Conservation (phyloP, 1,139 yeast genomes). For the Torulaspora pretoriensis region DNA sequence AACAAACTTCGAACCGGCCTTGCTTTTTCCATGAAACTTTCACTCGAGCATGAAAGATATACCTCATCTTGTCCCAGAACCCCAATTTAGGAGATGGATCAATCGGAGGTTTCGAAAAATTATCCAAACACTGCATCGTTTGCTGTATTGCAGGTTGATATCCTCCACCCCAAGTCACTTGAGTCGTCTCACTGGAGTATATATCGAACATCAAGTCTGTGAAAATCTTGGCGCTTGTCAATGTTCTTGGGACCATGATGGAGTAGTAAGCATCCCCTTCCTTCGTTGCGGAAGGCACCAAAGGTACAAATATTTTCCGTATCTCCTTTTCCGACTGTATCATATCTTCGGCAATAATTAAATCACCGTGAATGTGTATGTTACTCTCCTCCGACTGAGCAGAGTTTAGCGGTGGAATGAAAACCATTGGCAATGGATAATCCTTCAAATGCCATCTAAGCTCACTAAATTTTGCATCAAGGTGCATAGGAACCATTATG, state of each 20-base stretch:
- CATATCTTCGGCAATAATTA: conserved; percentile 55
- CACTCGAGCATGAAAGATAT: conserved; percentile 54
- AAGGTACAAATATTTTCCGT: conserved; percentile 59
- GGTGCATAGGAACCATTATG: conserved; percentile 58
- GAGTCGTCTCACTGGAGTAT: conserved; percentile 54
- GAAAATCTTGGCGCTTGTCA: conserved; percentile 70
- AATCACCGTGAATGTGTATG: conserved; percentile 44
- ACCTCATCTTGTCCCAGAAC: conserved; percentile 69
- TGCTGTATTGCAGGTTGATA: conserved; percentile 83
- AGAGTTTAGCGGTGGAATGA: conserved; percentile 41
- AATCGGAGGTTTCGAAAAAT: conserved; percentile 74
- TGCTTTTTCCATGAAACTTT: conserved; percentile 47
- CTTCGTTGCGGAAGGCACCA: conserved; percentile 45
- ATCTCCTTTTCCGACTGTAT: conserved; percentile 46
- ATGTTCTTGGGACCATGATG: conserved; percentile 66
- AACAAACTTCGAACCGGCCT: conserved; percentile 54
- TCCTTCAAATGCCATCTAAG: conserved; percentile 61
- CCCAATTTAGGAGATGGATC: conserved; percentile 86
- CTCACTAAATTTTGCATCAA: conserved; percentile 46
- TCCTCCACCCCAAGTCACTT: conserved; percentile 83
- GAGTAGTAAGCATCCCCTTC: conserved; percentile 49
- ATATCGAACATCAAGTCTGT: conserved; percentile 57
- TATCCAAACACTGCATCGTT: conserved; percentile 72
- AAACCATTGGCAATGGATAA: conserved; percentile 53
- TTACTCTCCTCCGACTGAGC: conserved; percentile 37